Evolutionary conservation across 495 filamentous ascomycete genomes (phyloP), one percentile per base, ranked within the genome.

Genomic region (Penicillium antarcticum): DNA sequence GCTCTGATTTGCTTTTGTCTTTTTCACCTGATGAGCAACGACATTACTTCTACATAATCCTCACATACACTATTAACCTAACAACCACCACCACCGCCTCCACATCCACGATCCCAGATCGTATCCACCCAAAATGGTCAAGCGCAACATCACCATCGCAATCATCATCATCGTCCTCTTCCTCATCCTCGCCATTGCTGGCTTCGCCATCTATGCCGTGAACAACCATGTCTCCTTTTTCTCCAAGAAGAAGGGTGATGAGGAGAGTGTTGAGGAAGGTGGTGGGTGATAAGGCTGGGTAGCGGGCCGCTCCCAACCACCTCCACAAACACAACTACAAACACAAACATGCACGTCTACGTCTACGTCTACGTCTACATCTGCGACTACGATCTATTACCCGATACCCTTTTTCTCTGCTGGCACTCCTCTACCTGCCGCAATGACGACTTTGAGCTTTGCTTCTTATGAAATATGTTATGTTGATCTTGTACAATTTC

Each of bases 101-200:
- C n/a, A n/a, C n/a, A n/a, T n/a, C n/a, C 9, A 29, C 36, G 31
- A 45, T 39, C 23, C 43, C 37, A 42, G 38, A 37, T 57, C 26
- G 23, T 35, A 19, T n/a, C 43, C 51, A 33, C 13, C 31, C 53
- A 62, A 51, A 34, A 85, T 74, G 73, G 77, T 84, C 55, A 73
- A 88, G 69, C 71, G 83, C 75, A 91, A 91, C 80, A 80, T 88
- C 71, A 80, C 84, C 63, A 87, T 91, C 69, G 87, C 87, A 29
- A 79, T 91, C 66, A 91, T 91, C 70, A 85, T 91, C 69, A 89
- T 91, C 70, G 58, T 89, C 35, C 80, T 91, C 53, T 90, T 90
- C 70, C 66, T 89, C 66, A 65, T 89, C 39, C 80, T 91, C 21
- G 84, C 84, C 36, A 69, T 83, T 52, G 83, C 85, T 53, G 85